Evolutionary conservation across 805 yeast genomes (phyloP), one percentile per base, ranked within the genome.

Genomic region (Wickerhamomyces ciferrii): DNA sequence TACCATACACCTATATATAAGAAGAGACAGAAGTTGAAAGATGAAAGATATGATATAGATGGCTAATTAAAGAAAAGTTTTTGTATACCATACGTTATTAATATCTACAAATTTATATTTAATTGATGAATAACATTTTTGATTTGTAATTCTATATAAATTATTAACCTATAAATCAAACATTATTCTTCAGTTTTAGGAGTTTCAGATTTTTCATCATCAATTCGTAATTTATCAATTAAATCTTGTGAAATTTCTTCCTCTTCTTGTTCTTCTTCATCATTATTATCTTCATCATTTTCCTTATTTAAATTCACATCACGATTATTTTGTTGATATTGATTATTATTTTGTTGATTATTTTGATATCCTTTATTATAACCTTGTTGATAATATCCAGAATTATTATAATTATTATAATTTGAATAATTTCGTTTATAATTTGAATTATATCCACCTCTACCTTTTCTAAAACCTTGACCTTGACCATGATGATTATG

Each of bases 351-450:
- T 40, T 35, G 39, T 24, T 32, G 14, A n/a, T 32, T 39, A 24
- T 34, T 24, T 35, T 39, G 23, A 15, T 23, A 24, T 39, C 38
- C 36, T 17, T 44, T 41, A 14, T 43, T 29, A 31, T 47, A 41
- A 24, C 37, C 32, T 27, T 27, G 31, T 4, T 27, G 11, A 27
- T 27, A 8, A n/a, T n/a, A n/a, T n/a, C n/a, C n/a, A n/a, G n/a
- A n/a, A n/a, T 43, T 41, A 14, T 44, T 34, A 43, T 45, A 41
- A n/a, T 35, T 46, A 42, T 44, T 48, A 40, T 38, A 43, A 42
- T 48, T 34, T 39, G n/a, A n/a, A n/a, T 25, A 25, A 38, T 38
- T 31, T 11, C 31, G 38, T 8, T 20, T 38, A 18, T 43, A 25
- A 36, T 34, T 15, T 15, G 42, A 23, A 27, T 37, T 37, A 13